These are phyloP conservation scores for Ulmus americana DNA, from an alignment of 331 rosid species.

Conservation along the genomic window DNA sequence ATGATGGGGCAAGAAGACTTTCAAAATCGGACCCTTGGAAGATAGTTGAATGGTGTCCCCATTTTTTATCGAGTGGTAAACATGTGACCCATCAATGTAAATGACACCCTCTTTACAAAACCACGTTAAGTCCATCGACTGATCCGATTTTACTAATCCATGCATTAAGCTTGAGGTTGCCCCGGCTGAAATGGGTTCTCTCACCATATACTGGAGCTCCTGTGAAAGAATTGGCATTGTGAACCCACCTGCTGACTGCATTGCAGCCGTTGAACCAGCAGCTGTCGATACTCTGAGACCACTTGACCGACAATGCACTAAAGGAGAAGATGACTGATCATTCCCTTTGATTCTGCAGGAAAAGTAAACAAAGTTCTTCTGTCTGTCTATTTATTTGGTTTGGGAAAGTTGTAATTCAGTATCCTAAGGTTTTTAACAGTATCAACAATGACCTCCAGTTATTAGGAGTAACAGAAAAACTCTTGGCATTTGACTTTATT, in stretches of 20 bases:
- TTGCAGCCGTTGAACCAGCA: slow-evolving; percentile 92
- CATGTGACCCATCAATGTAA: slow-evolving; percentile 73
- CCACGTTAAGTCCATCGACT: slow-evolving; percentile 50
- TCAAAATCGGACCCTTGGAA: slow-evolving; percentile 60
- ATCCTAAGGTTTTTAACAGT: too few species aligned
- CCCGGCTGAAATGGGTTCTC: slow-evolving; percentile 71
- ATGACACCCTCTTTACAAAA: slow-evolving; percentile 49
- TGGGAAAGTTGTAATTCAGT: not conserved
- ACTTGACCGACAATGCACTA: slow-evolving; percentile 68
- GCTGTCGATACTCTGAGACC: slow-evolving; percentile 86
- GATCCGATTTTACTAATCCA: slow-evolving; percentile 42
- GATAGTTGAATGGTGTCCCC: slow-evolving; percentile 67
- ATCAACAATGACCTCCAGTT: too few species aligned
- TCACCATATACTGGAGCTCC: slow-evolving; percentile 82
- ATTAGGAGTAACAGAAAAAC: too few species aligned
- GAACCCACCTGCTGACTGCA: slow-evolving; percentile 88
- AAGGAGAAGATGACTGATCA: slow-evolving; percentile 36
- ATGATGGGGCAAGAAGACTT: slow-evolving; percentile 54
- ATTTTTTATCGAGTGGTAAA: slow-evolving; percentile 35
- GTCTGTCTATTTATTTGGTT: not conserved
- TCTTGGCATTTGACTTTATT: too few species aligned
- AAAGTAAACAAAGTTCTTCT: not conserved
- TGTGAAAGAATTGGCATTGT: slow-evolving; percentile 60
- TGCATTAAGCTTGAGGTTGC: slow-evolving; percentile 46
- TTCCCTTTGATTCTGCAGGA: slow-evolving; percentile 55